Conservation (phyloP, 257 asterid genomes). For the Nicotiana benthamiana region DNA sequence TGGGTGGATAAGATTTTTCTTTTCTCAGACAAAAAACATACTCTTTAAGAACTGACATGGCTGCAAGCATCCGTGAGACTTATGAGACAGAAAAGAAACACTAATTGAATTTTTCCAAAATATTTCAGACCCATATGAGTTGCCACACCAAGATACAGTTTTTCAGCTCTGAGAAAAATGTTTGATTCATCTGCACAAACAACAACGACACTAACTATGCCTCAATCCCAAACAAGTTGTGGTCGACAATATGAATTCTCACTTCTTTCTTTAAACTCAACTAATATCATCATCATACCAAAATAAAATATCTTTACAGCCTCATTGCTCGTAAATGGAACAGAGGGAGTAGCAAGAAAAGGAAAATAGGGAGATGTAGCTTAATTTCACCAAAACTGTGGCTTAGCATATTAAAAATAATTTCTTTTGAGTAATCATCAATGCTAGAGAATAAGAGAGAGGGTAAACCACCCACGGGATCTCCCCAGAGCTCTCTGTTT, state of each 20-base stretch:
- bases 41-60: background rate
- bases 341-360: too few species aligned
- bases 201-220: too few species aligned
- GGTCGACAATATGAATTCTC: too few species aligned
- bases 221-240: too few species aligned
- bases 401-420: background rate
- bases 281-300: too few species aligned
- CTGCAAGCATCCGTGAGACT: background rate
- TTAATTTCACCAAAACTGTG: background rate
- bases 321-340: too few species aligned
- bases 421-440: constrained; percentile 8
- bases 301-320: background rate
- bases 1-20: background rate
- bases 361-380: too few species aligned
- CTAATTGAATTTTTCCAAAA: background rate
- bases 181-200: background rate
- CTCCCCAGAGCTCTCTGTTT: constrained; percentile 1
- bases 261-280: too few species aligned
- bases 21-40: background rate
- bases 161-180: background rate
- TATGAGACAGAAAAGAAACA: background rate
- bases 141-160: background rate
- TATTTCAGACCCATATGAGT: background rate
- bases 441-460: background rate
- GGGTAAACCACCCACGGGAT: constrained; percentile 12